Conservation (phyloP, 768 basidiomycete genomes). For the Pulveroboletus sp. region DNA sequence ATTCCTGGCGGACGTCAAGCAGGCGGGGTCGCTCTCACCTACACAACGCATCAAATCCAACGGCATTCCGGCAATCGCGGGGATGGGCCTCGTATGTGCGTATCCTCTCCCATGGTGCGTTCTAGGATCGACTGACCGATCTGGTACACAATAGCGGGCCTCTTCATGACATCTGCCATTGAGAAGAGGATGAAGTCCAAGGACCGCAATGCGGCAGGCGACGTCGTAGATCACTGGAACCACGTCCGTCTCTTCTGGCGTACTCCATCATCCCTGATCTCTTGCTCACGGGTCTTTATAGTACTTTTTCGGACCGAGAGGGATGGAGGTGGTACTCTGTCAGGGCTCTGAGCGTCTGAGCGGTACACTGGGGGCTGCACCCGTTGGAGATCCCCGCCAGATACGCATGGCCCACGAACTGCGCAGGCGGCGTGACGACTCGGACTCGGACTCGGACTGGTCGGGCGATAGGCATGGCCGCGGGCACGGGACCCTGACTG, state of each 20-base stretch:
- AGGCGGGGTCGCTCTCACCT: conserved; percentile 30
- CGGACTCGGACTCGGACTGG: not conserved
- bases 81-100: conserved; percentile 26
- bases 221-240: conserved; percentile 48
- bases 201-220: conserved; percentile 37
- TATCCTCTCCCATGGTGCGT: not conserved
- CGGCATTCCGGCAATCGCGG: conserved; percentile 28
- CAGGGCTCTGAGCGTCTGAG: conserved; percentile 30
- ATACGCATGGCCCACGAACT: conserved; percentile 14
- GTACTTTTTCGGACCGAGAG: conserved; percentile 47
- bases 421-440: conserved; percentile 6
- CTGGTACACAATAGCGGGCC: conserved; percentile 12
- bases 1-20: conserved; percentile 37
- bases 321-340: conserved; percentile 39
- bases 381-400: conserved; percentile 18
- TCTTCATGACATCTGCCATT: conserved; percentile 13
- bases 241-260: conserved; percentile 30
- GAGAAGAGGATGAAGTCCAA: conserved; percentile 29
- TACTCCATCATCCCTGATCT: not conserved
- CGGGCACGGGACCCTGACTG: not conserved
- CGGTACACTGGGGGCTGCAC: conserved; percentile 20
- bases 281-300: conserved; percentile 11
- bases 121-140: not conserved
- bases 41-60: conserved; percentile 32
- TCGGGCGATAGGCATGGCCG: no score